Percentiles rank a stretch among this genome's conserved stretches.
Evolutionary conservation across 2,329 filamentous ascomycete genomes (phyloP).

Genomic region (Xylariaceae sp.): DNA sequence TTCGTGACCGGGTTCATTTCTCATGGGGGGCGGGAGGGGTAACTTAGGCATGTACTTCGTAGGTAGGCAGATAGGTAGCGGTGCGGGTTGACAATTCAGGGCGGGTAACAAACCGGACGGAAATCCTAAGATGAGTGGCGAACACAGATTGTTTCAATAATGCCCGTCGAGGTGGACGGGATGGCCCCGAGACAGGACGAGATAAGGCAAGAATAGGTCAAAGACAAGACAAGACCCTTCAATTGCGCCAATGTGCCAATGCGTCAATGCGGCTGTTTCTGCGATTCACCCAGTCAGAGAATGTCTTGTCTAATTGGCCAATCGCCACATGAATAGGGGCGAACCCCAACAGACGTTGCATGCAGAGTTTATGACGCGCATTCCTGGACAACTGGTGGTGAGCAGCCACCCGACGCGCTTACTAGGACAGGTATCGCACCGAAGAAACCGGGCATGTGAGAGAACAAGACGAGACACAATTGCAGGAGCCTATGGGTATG

Average conservation of each 20-base stretch:
- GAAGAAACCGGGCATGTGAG: no score
- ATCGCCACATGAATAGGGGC: not conserved
- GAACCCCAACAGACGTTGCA: not conserved
- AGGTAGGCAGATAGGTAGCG: no score
- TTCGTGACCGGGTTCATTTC: no score
- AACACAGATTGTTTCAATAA: constrained; percentile 3
- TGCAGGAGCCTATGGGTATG: no score
- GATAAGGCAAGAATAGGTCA: not conserved
- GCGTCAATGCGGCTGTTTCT: not conserved
- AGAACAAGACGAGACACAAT: no score
- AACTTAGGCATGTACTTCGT: no score
- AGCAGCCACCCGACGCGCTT: no score
- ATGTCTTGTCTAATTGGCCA: not conserved
- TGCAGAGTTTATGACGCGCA: not conserved
- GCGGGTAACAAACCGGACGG: not conserved
- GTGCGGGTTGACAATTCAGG: no score
- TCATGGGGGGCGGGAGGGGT: no score
- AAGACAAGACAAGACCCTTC: no score
- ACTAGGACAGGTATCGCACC: no score
- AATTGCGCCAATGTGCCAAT: no score
- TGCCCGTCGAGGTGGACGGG: not conserved
- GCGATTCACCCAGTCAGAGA: not conserved
- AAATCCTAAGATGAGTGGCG: constrained; percentile 3
- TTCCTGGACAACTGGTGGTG: not conserved
- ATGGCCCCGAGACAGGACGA: constrained; percentile 6